Percentiles rank a stretch among this genome's conserved stretches.
These are phyloP conservation scores for Penicillium thymicola DNA, from an alignment of 2,329 filamentous ascomycete species.

Conservation along the genomic window DNA sequence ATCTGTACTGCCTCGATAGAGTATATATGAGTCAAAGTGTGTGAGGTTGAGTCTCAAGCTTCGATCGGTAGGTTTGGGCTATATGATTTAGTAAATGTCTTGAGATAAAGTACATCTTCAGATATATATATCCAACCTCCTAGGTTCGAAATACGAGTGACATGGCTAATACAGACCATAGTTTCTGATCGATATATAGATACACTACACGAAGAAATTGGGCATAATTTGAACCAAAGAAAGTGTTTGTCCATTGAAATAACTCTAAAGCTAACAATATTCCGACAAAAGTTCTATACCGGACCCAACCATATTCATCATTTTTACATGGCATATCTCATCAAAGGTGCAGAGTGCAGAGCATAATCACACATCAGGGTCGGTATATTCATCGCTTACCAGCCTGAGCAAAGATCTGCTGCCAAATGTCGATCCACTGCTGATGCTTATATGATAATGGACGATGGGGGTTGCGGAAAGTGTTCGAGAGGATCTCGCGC, in stretches of 20 bases:
- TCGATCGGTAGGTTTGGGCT: neutral
- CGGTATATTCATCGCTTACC: conserved; percentile 19
- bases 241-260: neutral
- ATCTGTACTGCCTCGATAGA: neutral
- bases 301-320: conserved; percentile 6
- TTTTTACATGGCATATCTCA: conserved; percentile 12
- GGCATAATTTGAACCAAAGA: neutral
- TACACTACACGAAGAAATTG: neutral
- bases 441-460: conserved; percentile 59
- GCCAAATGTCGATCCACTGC: conserved; percentile 72
- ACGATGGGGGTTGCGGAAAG: conserved; percentile 54
- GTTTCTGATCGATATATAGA: neutral
- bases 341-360: neutral
- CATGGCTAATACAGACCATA: no score
- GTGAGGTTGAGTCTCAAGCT: neutral
- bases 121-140: neutral
- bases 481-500: conserved; percentile 68
- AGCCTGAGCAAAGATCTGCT: conserved; percentile 58
- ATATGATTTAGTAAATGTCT: neutral
- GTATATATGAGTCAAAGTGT: neutral
- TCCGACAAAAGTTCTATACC: conserved; percentile 6
- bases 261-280: conserved; percentile 2
- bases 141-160: no score
- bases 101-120: neutral
- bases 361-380: neutral